Conservation (phyloP, 176 grass and related monocot species). For the Chrysopogon serrulatus region DNA sequence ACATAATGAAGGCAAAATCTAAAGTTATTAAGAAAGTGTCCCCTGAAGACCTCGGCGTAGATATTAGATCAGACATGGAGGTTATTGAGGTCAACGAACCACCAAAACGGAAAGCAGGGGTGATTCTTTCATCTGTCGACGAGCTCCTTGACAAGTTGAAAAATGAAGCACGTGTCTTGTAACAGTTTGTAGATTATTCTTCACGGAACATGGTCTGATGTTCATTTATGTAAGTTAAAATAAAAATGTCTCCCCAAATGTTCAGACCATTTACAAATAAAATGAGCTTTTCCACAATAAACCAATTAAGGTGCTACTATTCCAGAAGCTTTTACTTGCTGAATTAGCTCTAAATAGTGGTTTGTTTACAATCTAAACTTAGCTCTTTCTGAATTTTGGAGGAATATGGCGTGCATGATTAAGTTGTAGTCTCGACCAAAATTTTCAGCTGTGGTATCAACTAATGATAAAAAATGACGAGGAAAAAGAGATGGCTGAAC, state of each 20-base stretch:
- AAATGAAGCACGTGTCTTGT: conserved; percentile 75
- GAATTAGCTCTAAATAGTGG: not conserved
- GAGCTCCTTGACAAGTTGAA: conserved; percentile 81
- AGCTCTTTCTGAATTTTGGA: not conserved
- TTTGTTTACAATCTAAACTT: not conserved
- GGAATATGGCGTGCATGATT: not conserved
- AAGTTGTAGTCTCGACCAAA: not conserved
- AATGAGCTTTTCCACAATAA: not conserved
- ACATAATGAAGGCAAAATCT: conserved; percentile 98
- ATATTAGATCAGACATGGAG: conserved; percentile 83
- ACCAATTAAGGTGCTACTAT: not conserved
- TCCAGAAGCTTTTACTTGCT: not conserved
- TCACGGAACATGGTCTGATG: not conserved
- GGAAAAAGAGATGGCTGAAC: too few species aligned
- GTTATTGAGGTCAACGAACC: conserved; percentile 70
- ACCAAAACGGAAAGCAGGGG: conserved; percentile 87
- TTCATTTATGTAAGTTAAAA: not conserved
- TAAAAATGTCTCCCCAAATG: not conserved
- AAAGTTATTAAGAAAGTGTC: conserved; percentile 89
- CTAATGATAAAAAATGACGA: not conserved
- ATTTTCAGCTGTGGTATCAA: not conserved
- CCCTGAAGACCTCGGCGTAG: conserved; percentile 62
- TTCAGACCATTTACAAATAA: not conserved
- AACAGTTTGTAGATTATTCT: conserved; percentile 1
- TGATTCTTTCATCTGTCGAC: conserved; percentile 73